Percentiles rank a stretch among this genome's conserved stretches.
Conservation (phyloP, 352 stramenopile species). For the Globisporangium megalacanthum region DNA sequence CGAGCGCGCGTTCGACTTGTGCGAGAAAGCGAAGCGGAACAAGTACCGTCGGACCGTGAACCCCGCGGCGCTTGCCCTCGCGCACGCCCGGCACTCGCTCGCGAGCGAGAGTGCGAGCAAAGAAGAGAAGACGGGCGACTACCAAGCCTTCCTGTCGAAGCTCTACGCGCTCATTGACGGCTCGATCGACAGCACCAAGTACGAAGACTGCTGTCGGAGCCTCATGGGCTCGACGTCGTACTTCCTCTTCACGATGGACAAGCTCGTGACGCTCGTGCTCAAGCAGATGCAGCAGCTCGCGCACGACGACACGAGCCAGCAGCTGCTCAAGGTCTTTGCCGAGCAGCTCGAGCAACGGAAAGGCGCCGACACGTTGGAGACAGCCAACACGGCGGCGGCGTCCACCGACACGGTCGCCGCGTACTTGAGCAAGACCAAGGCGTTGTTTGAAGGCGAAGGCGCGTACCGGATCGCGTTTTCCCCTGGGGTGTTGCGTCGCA, state of each 20-base stretch:
- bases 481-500: slow-evolving; percentile 71
- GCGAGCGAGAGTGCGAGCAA: slow-evolving; percentile 26
- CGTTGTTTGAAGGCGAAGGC: slow-evolving; percentile 77
- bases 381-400: slow-evolving; percentile 17
- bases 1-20: slow-evolving; percentile 74
- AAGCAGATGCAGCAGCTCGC: slow-evolving; percentile 88
- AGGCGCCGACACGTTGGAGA: not conserved
- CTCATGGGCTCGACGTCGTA: slow-evolving; percentile 89
- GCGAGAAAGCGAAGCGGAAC: slow-evolving; percentile 83
- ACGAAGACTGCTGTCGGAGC: slow-evolving; percentile 85
- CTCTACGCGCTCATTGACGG: slow-evolving; percentile 84
- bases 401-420: slow-evolving; percentile 16
- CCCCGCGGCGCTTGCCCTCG: slow-evolving; percentile 68
- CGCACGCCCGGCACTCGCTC: slow-evolving; percentile 59
- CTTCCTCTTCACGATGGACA: slow-evolving; percentile 91
- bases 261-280: slow-evolving; percentile 76
- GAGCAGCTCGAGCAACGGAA: slow-evolving; percentile 36
- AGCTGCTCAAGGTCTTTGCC: slow-evolving; percentile 69
- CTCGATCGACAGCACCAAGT: slow-evolving; percentile 83
- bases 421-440: slow-evolving; percentile 77
- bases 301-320: slow-evolving; percentile 74
- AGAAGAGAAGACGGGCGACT: slow-evolving; percentile 81
- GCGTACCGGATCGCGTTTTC: slow-evolving; percentile 84
- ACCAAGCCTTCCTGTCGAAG: slow-evolving; percentile 83
- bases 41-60: slow-evolving; percentile 85